Evolutionary conservation across 495 filamentous ascomycete genomes (phyloP), one percentile per base, ranked within the genome.

Genomic region (Aspergillus haitiensis): DNA sequence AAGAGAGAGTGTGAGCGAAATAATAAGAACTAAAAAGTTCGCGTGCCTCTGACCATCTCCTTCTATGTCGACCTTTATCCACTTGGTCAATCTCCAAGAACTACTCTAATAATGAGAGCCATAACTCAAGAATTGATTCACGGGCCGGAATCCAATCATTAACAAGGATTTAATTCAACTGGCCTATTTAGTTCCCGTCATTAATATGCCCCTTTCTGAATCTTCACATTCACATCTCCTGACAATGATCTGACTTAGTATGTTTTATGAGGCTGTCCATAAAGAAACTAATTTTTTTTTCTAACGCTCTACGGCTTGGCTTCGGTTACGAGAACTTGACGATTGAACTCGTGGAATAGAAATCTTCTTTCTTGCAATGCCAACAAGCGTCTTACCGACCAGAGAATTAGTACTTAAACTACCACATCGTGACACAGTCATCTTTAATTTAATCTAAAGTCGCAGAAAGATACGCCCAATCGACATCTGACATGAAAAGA

Each of bases 221-320:
- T 10, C n/a, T 16, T 16, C 10, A 18, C 16, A 5, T 5, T 18
- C 15, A 47, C 11, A 18, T 46, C 10, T 21, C 10, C 10, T 47
- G 44, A 47, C 16, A 10, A 47, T 18, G 27, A 21, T 18, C 15
- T 31, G 42, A 47, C 46, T 16, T 6, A 15, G 49, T 27, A 27
- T 3, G 21, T 27, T 27, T 27, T 27, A 27, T 27, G 21, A 3
- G 21, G 21, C 21, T 27, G 37, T 50, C 34, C 34, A 15, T 16
- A 21, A 36, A n/a, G n/a, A n/a, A n/a, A n/a, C n/a, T n/a, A 31
- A 7, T 6, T 36, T 8, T 18, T 31, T 12, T 35, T 31, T 16
- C 10, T 9, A 33, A 16, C 50, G 18, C 50, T 37, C 31, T 37
- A 13, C 55, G 9, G 11, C 54, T 54, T 58, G 55, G 48, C 55